phyloP scores from a whole-genome alignment of 1,139 yeast genomes.

The Suhomyces bolitotheri region DNA sequence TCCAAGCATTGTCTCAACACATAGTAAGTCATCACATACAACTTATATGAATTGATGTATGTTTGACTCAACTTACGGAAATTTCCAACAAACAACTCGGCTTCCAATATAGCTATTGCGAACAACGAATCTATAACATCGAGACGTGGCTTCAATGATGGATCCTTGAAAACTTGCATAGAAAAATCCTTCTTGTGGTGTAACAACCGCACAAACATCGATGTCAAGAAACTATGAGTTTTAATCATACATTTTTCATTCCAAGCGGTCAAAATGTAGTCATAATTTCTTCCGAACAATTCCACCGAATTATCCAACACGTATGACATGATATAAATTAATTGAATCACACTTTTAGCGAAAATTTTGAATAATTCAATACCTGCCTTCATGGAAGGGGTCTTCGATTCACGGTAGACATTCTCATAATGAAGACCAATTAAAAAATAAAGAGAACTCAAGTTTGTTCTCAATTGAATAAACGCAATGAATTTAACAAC shows the following conservation, averaged over 20 bases:
- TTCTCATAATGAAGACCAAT: constrained; percentile 46
- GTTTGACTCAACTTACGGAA: constrained; percentile 41
- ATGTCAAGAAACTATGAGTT: constrained; percentile 42
- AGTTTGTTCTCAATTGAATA: constrained; percentile 41
- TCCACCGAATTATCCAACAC: constrained; percentile 47
- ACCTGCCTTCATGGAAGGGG: constrained; percentile 42
- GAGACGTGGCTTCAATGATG: constrained; percentile 27
- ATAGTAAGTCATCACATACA: constrained; percentile 45
- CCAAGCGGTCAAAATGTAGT: constrained; percentile 39
- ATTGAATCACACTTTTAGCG: constrained; percentile 44
- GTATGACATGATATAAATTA: constrained; percentile 48
- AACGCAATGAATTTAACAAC: constrained; percentile 40
- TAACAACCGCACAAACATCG: constrained; percentile 43
- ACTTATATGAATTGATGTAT: constrained; percentile 43
- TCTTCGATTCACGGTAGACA: constrained; percentile 29
- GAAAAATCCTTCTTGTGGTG: constrained; percentile 42
- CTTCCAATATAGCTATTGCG: constrained; percentile 38
- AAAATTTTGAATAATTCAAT: constrained; percentile 47
- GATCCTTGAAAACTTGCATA: constrained; percentile 22
- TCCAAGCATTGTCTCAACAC: constrained; percentile 47
- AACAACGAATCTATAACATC: constrained; percentile 39
- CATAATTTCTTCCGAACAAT: constrained; percentile 45
- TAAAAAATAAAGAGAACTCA: constrained; percentile 47
- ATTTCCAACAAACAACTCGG: constrained; percentile 48
- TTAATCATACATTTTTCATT: constrained; percentile 48